These are phyloP conservation scores for Hypsizygus ulmarius DNA, from an alignment of 1,284 basidiomycete species.

Conservation along the genomic window DNA sequence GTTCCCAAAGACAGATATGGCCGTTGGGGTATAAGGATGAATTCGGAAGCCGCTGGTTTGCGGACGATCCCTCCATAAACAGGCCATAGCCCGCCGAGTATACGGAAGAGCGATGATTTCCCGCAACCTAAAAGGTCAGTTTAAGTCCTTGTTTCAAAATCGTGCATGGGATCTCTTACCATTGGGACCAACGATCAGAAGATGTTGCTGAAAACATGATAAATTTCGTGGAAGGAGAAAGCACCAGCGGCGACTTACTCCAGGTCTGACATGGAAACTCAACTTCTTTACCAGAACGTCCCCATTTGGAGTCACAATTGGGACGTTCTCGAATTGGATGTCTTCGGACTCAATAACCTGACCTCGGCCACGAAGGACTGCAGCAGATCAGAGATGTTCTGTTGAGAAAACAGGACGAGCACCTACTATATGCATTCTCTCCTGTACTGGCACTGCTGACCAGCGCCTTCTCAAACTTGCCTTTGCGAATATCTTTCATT, in stretches of 20 bases:
- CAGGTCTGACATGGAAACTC: constrained; percentile 87
- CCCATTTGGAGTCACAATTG: constrained; percentile 95
- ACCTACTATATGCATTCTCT: constrained; percentile 78
- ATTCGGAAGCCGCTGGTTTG: constrained; percentile 87
- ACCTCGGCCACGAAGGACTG: constrained; percentile 82
- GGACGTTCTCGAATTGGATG: constrained; percentile 90
- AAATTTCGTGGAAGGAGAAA: constrained; percentile 1
- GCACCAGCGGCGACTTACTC: constrained; percentile 53
- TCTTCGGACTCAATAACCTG: constrained; percentile 81
- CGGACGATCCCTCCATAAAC: constrained; percentile 94
- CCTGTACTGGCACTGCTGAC: constrained; percentile 75
- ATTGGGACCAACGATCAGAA: constrained; percentile 91
- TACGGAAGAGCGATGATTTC: constrained; percentile 90
- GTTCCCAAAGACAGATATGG: constrained; percentile 94
- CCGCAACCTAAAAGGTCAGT: constrained; percentile 62
- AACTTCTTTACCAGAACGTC: constrained; percentile 84
- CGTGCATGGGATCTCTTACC: constrained; percentile 41
- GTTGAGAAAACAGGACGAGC: not conserved
- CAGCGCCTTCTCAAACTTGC: constrained; percentile 87
- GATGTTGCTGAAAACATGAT: constrained; percentile 62
- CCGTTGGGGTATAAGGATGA: constrained; percentile 94
- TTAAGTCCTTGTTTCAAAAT: not conserved
- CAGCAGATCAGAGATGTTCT: constrained; percentile 7
- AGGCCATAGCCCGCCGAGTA: constrained; percentile 96
- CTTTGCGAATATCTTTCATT: constrained; percentile 84